Conservation (phyloP, 257 asterid species). For the Primulina tabacum region DNA sequence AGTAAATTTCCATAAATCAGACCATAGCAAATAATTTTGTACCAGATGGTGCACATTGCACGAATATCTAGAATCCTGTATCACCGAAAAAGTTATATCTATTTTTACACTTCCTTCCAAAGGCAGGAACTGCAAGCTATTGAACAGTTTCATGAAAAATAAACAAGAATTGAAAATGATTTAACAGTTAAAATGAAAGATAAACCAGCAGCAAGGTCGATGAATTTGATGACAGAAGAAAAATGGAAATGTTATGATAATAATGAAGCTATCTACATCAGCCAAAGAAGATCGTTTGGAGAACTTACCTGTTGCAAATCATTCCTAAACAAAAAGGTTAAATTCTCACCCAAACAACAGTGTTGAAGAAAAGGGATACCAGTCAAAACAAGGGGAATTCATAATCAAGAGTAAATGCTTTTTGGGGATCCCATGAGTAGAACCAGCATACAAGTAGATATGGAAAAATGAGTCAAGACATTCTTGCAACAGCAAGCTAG, state of each 20-base stretch:
- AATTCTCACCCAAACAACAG: conserved; percentile 13
- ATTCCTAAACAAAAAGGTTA: conserved; percentile 9
- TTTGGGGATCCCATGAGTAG: conserved; percentile 8
- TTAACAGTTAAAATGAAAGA: not conserved
- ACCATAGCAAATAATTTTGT: conserved; percentile 2
- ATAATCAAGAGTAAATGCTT: conserved; percentile 12
- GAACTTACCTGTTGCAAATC: conserved; percentile 10
- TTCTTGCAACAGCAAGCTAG: conserved; percentile 1
- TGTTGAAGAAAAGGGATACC: conserved; percentile 1
- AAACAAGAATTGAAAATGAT: not conserved
- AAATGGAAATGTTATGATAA: not conserved
- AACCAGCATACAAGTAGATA: conserved; percentile 2
- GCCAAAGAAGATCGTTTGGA: not conserved
- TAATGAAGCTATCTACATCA: conserved; percentile 5
- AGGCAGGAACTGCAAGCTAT: conserved; percentile 15
- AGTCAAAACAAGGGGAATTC: not conserved
- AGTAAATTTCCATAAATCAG: conserved; percentile 21
- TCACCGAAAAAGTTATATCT: not conserved
- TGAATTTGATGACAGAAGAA: not conserved
- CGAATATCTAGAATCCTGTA: conserved; percentile 8
- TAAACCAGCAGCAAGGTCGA: not conserved
- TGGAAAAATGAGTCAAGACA: conserved; percentile 3
- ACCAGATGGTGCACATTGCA: conserved; percentile 10
- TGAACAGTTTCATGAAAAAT: conserved; percentile 17
- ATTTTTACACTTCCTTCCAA: not conserved